phyloP scores from a whole-genome alignment of 768 basidiomycete genomes.

The Melanogaster broomeanus region DNA sequence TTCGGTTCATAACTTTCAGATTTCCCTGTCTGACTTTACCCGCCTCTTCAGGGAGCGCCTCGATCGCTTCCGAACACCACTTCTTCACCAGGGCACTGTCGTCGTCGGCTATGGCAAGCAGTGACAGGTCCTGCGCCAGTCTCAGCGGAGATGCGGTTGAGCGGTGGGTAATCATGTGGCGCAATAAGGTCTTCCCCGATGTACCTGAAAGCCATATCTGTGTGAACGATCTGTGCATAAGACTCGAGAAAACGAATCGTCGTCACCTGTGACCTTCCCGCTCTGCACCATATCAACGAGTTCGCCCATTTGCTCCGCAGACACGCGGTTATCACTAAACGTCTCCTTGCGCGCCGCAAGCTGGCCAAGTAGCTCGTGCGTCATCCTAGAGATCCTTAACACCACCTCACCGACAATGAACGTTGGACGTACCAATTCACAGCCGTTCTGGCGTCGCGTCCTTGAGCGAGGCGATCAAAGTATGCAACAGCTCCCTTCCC shows the following conservation, averaged over 20 bases:
- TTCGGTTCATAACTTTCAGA: slow-evolving; percentile 64
- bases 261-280: slow-evolving; percentile 67
- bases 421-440: slow-evolving; percentile 74
- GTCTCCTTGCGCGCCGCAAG: slow-evolving; percentile 59
- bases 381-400: slow-evolving; percentile 60
- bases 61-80: slow-evolving; percentile 67
- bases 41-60: slow-evolving; percentile 64
- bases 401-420: background rate
- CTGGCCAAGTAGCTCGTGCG: slow-evolving; percentile 84
- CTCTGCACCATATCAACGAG: slow-evolving; percentile 75
- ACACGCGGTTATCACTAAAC: slow-evolving; percentile 60
- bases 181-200: slow-evolving; percentile 76
- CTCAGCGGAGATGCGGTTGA: slow-evolving; percentile 38
- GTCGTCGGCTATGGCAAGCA: slow-evolving; percentile 41
- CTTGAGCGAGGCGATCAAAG: slow-evolving; percentile 68
- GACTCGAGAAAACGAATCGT: background rate
- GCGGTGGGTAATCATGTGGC: slow-evolving; percentile 58
- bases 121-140: slow-evolving; percentile 51
- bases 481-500: slow-evolving; percentile 64
- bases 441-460: slow-evolving; percentile 66
- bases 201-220: slow-evolving; percentile 50
- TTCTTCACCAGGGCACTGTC: slow-evolving; percentile 43
- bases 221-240: background rate
- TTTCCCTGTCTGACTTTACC: slow-evolving; percentile 68
- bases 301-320: slow-evolving; percentile 66